These are phyloP conservation scores for Yamadazyma blattariae DNA, from an alignment of 1,139 yeast genomes.

Conservation along the genomic window DNA sequence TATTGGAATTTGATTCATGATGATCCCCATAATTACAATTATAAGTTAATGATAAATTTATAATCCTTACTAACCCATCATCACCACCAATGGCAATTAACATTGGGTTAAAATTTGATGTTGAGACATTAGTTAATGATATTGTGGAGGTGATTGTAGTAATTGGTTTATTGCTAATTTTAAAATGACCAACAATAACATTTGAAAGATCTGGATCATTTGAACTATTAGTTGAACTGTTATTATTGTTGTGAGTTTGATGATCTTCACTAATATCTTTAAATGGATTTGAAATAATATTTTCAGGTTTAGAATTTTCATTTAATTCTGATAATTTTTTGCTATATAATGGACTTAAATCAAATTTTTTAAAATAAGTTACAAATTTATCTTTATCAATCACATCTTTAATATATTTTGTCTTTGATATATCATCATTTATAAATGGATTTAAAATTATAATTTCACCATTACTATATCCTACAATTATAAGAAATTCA, in stretches of 20 bases:
- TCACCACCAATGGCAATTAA: slow-evolving; percentile 55
- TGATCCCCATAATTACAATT: slow-evolving; percentile 22
- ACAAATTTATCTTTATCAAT: slow-evolving; percentile 33
- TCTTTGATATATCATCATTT: slow-evolving; percentile 6
- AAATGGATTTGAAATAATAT: background rate
- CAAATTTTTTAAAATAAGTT: slow-evolving; percentile 40
- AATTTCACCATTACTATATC: slow-evolving; percentile 43
- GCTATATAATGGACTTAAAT: slow-evolving; percentile 28
- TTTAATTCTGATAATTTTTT: slow-evolving; percentile 1
- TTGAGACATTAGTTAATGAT: slow-evolving; percentile 10
- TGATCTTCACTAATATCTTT: background rate
- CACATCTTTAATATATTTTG: slow-evolving; percentile 24
- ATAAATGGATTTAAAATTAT: slow-evolving; percentile 31
- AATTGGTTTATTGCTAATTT: slow-evolving; percentile 57
- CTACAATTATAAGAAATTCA: slow-evolving; percentile 35
- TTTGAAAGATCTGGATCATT: slow-evolving; percentile 3
- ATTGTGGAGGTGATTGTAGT: slow-evolving; percentile 28
- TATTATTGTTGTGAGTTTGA: background rate
- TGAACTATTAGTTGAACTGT: background rate
- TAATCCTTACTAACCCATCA: slow-evolving; percentile 62
- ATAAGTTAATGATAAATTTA: slow-evolving; percentile 43
- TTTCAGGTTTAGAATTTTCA: no score
- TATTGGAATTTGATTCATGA: slow-evolving; percentile 4
- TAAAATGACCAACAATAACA: slow-evolving; percentile 52
- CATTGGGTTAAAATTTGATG: slow-evolving; percentile 43